Conservation (phyloP, 805 yeast species). For the Wickerhamiella siamensis region DNA sequence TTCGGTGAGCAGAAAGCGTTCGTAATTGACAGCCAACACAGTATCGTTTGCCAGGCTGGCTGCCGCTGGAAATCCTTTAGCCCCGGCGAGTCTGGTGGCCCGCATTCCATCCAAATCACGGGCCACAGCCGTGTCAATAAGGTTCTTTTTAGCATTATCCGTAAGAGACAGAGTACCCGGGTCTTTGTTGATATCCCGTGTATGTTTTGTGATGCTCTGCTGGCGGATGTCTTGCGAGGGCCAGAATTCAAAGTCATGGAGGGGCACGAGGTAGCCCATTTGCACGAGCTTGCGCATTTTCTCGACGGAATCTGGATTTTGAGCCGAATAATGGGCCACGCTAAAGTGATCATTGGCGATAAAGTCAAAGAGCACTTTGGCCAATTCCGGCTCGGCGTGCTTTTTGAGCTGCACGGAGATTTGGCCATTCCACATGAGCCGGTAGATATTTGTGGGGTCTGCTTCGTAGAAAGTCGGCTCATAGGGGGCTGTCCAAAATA, state of each 20-base stretch:
- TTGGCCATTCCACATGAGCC: slow-evolving; percentile 64
- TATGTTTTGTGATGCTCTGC: slow-evolving; percentile 11
- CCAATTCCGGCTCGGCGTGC: slow-evolving; percentile 31
- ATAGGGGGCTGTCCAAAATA: slow-evolving; percentile 39
- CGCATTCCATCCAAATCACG: slow-evolving; percentile 4
- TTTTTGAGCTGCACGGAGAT: slow-evolving; percentile 29
- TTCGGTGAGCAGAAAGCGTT: slow-evolving; percentile 50
- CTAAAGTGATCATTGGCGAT: slow-evolving; percentile 56
- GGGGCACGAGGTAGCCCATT: slow-evolving; percentile 33
- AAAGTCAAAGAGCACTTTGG: slow-evolving; percentile 54
- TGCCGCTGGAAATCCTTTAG: background rate
- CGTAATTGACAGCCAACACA: slow-evolving; percentile 43
- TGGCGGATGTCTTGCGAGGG: slow-evolving; percentile 17
- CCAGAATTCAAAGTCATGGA: slow-evolving; percentile 27
- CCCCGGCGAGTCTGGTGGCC: background rate
- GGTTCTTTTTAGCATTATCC: slow-evolving; percentile 31
- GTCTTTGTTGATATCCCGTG: slow-evolving; percentile 31
- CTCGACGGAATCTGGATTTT: background rate
- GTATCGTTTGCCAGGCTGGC: background rate
- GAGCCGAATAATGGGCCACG: slow-evolving; percentile 29
- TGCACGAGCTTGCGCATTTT: background rate
- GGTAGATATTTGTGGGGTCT: slow-evolving; percentile 48
- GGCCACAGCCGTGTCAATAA: slow-evolving; percentile 10
- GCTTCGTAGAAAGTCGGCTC: slow-evolving; percentile 36
- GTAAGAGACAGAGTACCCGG: slow-evolving; percentile 47